Percentiles rank a stretch among this genome's conserved stretches.
phyloP scores from a whole-genome alignment of 768 basidiomycete genomes.

The Pleurotus salmoneostramineus region DNA sequence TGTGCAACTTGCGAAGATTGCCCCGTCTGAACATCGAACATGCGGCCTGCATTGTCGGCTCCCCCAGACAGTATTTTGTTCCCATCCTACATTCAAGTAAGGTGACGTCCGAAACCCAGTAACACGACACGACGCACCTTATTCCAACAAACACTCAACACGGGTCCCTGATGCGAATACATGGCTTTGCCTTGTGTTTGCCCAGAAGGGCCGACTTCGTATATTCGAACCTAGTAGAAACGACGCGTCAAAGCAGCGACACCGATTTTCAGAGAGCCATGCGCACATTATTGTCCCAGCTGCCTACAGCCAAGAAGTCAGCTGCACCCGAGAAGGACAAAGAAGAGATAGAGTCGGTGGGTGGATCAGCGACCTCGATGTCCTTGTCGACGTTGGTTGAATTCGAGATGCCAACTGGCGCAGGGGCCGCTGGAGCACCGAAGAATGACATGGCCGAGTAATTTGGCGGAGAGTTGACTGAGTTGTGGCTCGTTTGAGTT shows the following conservation, averaged over 20 bases:
- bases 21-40: slow-evolving; percentile 86
- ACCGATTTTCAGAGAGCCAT: background rate
- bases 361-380: slow-evolving; percentile 76
- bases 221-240: slow-evolving; percentile 74
- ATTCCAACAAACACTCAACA: slow-evolving; percentile 87
- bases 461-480: background rate
- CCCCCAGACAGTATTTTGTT: slow-evolving; percentile 89
- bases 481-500: too few relatives aligned
- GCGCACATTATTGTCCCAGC: slow-evolving; percentile 90
- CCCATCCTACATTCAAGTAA: slow-evolving; percentile 57
- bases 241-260: background rate
- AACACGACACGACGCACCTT: slow-evolving; percentile 47
- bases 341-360: slow-evolving; percentile 83
- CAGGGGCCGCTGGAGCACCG: background rate
- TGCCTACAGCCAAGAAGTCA: slow-evolving; percentile 88
- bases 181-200: slow-evolving; percentile 87
- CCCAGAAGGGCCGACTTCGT: slow-evolving; percentile 79
- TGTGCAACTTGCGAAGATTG: slow-evolving; percentile 80
- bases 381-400: slow-evolving; percentile 61
- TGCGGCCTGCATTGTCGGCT: slow-evolving; percentile 90
- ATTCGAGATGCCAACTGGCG: background rate
- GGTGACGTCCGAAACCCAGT: background rate
- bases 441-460: slow-evolving; percentile 1
- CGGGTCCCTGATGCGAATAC: slow-evolving; percentile 89
- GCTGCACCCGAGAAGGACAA: slow-evolving; percentile 81